A percentile compares a stretch with the other conserved stretches of the same genome.
These are phyloP conservation scores for Ophiocordyceps camponoti-leonardi DNA, from an alignment of 2,329 filamentous ascomycete genomes.

Conservation along the genomic window DNA sequence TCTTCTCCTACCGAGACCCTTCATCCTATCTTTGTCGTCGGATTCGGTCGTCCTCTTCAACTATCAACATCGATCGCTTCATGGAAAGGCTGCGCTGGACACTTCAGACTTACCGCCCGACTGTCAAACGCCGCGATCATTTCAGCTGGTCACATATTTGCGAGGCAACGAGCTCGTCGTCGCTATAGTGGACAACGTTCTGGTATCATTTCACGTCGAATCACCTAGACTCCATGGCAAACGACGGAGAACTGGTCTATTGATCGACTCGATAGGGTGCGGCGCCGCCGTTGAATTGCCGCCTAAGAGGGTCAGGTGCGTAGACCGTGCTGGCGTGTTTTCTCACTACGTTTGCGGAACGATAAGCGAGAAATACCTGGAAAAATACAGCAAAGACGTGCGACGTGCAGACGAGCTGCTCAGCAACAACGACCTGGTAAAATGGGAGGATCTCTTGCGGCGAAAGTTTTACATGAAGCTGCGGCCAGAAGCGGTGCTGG, in stretches of 20 bases:
- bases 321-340: conserved; percentile 15
- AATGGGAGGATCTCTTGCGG: conserved; percentile 33
- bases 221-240: conserved; percentile 37
- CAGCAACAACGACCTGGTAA: conserved; percentile 23
- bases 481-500: conserved; percentile 5
- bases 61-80: conserved; percentile 47
- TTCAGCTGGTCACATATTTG: conserved; percentile 42
- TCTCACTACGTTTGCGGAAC: conserved; percentile 27
- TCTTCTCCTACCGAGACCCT: conserved; percentile 46
- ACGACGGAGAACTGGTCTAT: conserved; percentile 41
- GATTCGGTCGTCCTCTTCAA: conserved; percentile 47
- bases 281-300: conserved; percentile 27
- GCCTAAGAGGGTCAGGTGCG: conserved; percentile 14
- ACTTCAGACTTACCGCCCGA: conserved; percentile 21
- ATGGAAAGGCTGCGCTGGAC: conserved; percentile 29
- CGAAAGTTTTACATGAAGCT: conserved; percentile 29
- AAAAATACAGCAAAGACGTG: conserved; percentile 25
- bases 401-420: conserved; percentile 30
- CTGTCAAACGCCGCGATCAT: conserved; percentile 16
- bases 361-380: conserved; percentile 30
- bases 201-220: conserved; percentile 55
- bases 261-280: conserved; percentile 60
- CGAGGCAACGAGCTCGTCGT: conserved; percentile 49
- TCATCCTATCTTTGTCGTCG: conserved; percentile 43
- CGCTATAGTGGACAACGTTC: conserved; percentile 41